Base-by-base conservation (phyloP, 2,329 filamentous ascomycete species). In the Apiospora arundinis region DNA sequence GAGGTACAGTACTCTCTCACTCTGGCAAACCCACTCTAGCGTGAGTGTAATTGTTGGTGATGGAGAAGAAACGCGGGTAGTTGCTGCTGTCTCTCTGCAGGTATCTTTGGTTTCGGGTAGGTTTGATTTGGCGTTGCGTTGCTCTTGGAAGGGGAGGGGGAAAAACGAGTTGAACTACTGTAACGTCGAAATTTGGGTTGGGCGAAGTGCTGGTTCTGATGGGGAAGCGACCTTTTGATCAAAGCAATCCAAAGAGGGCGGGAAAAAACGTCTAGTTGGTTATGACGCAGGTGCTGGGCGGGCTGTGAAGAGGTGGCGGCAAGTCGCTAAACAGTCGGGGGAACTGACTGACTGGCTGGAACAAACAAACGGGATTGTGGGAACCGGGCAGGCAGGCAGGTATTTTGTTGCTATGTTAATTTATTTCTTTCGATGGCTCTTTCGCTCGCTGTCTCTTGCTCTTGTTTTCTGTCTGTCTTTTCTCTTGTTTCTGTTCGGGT, bases 261-360 rank as follows among this genome's bases (percentile, higher is more conserved):
- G 21, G 45, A n/a, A 37, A 63, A 63, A 63, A 63, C 56, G 56
- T 63, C 56, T 63, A 63, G 56, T 40, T 40, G 56, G 56, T 21
- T 63, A 63, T 63, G 56, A 63, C 56, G 56, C 56, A 63, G 56
- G 9, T 63, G 56, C 32, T 63, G 56, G 21, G 16, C 52, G 28
- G 52, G 52, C 14, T 32, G 52, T 21, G 28, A 60, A 37, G 52
- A 60, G 28, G 56, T 63, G 56, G 56, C 56, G 56, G 56, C 56
- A 63, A n/a, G 56, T 63, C 56, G 56, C 56, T 63, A 63, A 63
- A n/a, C 56, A 63, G 56, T 63, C 56, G 56, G 56, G 56, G 56
- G 32, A 37, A 60, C 28, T 60, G 56, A 56, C 49, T 56, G 49
- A 37, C 25, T 60, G 56, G 28, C 56, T 63, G 56, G 56, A 32